Percentiles rank a stretch among this genome's conserved stretches.
phyloP scores from a whole-genome alignment of 2,329 filamentous ascomycete species.

The Botryotinia convoluta region DNA sequence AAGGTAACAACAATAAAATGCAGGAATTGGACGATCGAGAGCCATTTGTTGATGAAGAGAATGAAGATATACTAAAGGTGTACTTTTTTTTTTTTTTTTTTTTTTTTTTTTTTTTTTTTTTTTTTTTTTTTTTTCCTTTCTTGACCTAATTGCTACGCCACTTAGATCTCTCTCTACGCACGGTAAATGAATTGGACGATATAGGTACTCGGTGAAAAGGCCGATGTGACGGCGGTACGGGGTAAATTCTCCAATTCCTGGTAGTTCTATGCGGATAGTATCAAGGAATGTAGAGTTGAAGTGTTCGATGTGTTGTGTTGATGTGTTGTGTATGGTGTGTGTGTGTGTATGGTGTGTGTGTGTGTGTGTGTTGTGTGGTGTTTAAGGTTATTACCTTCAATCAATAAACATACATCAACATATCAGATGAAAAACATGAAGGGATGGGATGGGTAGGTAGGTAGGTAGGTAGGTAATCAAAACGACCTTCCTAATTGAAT shows the following conservation, averaged over 20 bases:
- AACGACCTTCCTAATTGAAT: background rate
- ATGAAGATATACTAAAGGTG: background rate
- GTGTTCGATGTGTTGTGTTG: background rate
- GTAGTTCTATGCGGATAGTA: background rate
- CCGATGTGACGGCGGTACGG: background rate
- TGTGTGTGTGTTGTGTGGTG: background rate
- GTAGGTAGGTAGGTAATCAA: background rate
- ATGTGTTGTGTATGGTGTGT: background rate
- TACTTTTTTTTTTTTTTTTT: background rate
- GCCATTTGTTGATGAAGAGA: conserved; percentile 27
- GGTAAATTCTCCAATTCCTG: background rate
- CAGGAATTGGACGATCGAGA: conserved; percentile 61
- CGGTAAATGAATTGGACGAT: background rate
- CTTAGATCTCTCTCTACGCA: background rate
- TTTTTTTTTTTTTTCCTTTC: background rate
- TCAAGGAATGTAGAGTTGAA: background rate
- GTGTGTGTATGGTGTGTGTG: too few relatives aligned
- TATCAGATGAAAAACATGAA: background rate
- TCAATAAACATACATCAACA: background rate
- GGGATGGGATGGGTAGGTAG: background rate
- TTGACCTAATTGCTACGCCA: background rate
- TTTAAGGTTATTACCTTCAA: background rate
- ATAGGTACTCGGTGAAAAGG: background rate
- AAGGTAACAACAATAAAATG: conserved; percentile 91
- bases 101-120: background rate